Conservation (phyloP, 2,329 filamentous ascomycete species). For the Byssothecium circinans region DNA sequence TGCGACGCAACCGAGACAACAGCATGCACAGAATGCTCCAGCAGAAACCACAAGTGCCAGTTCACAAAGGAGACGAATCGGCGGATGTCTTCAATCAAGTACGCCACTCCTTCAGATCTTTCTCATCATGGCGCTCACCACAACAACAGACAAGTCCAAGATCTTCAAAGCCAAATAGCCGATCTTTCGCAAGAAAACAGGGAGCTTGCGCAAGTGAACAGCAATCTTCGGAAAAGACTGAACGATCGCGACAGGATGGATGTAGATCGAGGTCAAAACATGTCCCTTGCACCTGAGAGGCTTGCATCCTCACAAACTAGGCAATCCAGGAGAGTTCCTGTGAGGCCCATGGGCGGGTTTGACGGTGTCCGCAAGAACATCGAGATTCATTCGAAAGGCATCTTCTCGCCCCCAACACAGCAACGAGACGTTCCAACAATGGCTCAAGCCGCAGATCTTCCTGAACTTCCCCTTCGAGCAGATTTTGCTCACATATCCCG, state of each 20-base stretch:
- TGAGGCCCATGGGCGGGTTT: conserved; percentile 67
- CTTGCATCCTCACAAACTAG: conserved; percentile 8
- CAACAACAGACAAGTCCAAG: conserved; percentile 76
- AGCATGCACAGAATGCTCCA: conserved; percentile 96
- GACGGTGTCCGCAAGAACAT: conserved; percentile 72
- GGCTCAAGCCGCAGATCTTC: conserved; percentile 48
- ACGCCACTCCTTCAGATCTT: conserved; percentile 28
- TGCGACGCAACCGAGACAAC: conserved; percentile 96
- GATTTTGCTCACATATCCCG: conserved; percentile 72
- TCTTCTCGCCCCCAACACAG: conserved; percentile 72
- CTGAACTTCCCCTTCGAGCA: conserved; percentile 69
- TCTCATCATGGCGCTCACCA: conserved; percentile 10
- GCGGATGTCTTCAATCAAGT: conserved; percentile 98
- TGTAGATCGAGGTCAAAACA: conserved; percentile 34
- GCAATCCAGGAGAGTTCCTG: conserved; percentile 55
- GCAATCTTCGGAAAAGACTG: conserved; percentile 49
- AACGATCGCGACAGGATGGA: conserved; percentile 52
- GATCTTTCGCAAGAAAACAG: conserved; percentile 78
- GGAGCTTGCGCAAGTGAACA: conserved; percentile 57
- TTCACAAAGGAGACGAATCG: conserved; percentile 99
- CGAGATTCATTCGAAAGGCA: conserved; percentile 71
- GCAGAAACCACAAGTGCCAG: conserved; percentile 94
- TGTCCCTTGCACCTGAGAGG: conserved; percentile 47
- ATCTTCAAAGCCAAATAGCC: conserved; percentile 88
- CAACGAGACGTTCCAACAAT: background rate